These are phyloP conservation scores for Thielaviopsis musarum DNA, from an alignment of 2,329 filamentous ascomycete genomes.

Conservation along the genomic window DNA sequence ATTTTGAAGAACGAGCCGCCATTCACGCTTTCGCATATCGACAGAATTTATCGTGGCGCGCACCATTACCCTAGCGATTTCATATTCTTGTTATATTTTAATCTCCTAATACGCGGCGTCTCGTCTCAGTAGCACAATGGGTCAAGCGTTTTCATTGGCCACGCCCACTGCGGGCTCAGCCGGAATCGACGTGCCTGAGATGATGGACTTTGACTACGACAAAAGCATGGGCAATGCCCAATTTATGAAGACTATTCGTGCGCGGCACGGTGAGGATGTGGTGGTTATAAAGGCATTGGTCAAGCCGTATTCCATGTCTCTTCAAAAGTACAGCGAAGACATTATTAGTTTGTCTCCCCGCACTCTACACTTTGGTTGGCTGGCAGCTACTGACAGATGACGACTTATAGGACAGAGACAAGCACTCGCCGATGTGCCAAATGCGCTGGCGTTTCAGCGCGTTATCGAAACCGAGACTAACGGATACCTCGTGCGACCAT, in stretches of 20 bases:
- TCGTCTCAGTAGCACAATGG: slow-evolving; percentile 41
- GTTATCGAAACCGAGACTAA: slow-evolving; percentile 83
- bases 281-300: slow-evolving; percentile 90
- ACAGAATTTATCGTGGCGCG: neutral
- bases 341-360: slow-evolving; percentile 46
- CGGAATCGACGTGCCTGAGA: slow-evolving; percentile 84
- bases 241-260: slow-evolving; percentile 93
- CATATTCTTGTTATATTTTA: neutral
- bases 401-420: slow-evolving; percentile 54
- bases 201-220: slow-evolving; percentile 81
- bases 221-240: slow-evolving; percentile 79
- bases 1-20: neutral
- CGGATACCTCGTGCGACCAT: slow-evolving; percentile 87
- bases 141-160: slow-evolving; percentile 88
- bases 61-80: neutral
- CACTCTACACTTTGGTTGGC: slow-evolving; percentile 10
- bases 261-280: slow-evolving; percentile 74
- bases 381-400: neutral
- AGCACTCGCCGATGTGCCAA: slow-evolving; percentile 66
- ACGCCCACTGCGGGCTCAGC: slow-evolving; percentile 82
- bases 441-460: slow-evolving; percentile 78
- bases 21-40: neutral
- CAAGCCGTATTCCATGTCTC: slow-evolving; percentile 74
- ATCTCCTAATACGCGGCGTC: neutral
- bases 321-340: slow-evolving; percentile 61